phyloP scores from a whole-genome alignment of 805 yeast species.

The Ascoidea asiatica region DNA sequence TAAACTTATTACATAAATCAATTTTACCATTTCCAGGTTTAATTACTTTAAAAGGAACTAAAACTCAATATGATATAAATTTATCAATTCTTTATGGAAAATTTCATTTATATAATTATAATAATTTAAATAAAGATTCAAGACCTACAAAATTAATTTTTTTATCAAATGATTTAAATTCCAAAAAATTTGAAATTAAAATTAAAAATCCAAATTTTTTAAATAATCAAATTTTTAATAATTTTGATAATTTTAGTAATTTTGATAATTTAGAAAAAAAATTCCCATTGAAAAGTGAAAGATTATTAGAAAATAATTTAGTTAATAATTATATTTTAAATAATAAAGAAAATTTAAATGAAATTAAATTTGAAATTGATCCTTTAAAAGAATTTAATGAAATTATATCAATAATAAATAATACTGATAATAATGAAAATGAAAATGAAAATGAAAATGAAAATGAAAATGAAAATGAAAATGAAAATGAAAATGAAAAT shows the following conservation, averaged over 20 bases:
- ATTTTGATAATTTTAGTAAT: neutral
- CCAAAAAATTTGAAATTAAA: neutral
- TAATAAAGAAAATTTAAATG: no score
- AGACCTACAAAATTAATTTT: no score
- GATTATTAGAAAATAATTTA: conserved; percentile 4
- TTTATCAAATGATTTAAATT: no score
- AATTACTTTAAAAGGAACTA: conserved; percentile 2
- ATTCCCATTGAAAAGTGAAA: neutral
- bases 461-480: no score
- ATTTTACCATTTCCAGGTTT: conserved; percentile 3
- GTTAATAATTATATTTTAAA: no score
- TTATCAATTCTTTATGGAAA: conserved; percentile 3
- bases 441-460: no score
- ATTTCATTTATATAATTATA: conserved; percentile 5
- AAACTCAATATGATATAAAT: neutral
- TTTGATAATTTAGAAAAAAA: neutral
- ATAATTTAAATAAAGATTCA: conserved; percentile 4
- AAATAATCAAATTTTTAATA: neutral
- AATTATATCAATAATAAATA: no score
- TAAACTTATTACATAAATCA: neutral
- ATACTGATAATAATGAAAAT: neutral
- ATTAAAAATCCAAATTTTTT: no score
- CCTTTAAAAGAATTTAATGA: neutral
- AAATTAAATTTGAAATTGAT: no score
- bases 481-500: no score